Conservation (phyloP, 495 filamentous ascomycete species). For the Penicillium coffeae region DNA sequence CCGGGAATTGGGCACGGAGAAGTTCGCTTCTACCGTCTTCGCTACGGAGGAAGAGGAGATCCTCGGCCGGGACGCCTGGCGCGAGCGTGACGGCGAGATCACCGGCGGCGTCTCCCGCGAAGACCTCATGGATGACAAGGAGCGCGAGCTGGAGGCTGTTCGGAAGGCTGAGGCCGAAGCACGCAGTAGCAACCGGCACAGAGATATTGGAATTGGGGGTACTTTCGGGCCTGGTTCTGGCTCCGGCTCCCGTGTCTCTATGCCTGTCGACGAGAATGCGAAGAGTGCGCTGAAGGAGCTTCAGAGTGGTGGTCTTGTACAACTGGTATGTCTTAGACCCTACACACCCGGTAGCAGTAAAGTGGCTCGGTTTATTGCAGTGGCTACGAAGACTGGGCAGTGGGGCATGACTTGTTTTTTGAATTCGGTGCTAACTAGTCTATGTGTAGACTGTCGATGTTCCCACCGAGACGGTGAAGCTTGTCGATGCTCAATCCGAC, state of each 20-base stretch:
- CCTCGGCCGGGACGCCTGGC: slow-evolving; percentile 67
- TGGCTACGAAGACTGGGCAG: too few species aligned
- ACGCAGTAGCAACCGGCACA: slow-evolving; percentile 61
- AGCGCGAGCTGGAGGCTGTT: slow-evolving; percentile 71
- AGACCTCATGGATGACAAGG: slow-evolving; percentile 85
- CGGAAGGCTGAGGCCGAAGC: slow-evolving; percentile 77
- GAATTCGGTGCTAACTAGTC: slow-evolving; percentile 23
- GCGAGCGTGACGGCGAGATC: slow-evolving; percentile 66
- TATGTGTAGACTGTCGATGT: slow-evolving; percentile 54
- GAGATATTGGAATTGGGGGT: slow-evolving; percentile 52
- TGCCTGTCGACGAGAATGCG: slow-evolving; percentile 67
- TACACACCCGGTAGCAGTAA: too few species aligned
- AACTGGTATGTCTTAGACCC: slow-evolving; percentile 76
- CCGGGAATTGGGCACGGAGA: slow-evolving; percentile 83
- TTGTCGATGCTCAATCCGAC: slow-evolving; percentile 55
- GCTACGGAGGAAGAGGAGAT: slow-evolving; percentile 67
- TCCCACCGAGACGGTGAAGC: slow-evolving; percentile 70
- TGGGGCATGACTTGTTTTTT: slow-evolving; percentile 3
- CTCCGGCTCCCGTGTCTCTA: slow-evolving; percentile 53
- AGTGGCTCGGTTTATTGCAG: too few species aligned
- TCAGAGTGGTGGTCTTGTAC: slow-evolving; percentile 61
- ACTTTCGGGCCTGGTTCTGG: slow-evolving; percentile 54
- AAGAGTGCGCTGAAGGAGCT: slow-evolving; percentile 60
- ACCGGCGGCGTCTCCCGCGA: slow-evolving; percentile 29
- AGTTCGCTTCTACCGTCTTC: slow-evolving; percentile 78